A percentile compares a stretch with the other conserved stretches of the same genome.
phyloP scores from a whole-genome alignment of 768 basidiomycete species.

The Trametes coccinea region DNA sequence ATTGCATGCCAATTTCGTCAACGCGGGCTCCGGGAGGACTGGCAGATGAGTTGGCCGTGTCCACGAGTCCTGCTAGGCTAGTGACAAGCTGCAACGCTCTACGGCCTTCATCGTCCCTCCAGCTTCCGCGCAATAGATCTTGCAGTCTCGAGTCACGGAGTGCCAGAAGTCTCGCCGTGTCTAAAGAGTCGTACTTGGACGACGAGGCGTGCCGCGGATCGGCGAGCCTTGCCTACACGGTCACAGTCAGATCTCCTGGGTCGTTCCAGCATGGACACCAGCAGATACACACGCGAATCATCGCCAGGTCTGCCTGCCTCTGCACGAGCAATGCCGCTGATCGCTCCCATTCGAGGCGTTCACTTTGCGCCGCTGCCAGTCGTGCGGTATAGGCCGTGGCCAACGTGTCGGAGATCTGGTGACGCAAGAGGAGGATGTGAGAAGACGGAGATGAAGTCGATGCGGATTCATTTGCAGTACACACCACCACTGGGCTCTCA shows the following conservation, averaged over 20 bases:
- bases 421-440: neutral
- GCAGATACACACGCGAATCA: slow-evolving; percentile 25
- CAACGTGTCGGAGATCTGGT: slow-evolving; percentile 31
- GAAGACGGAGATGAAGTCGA: slow-evolving; percentile 16
- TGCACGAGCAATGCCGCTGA: slow-evolving; percentile 37
- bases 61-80: slow-evolving; percentile 22
- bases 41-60: neutral
- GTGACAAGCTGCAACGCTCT: slow-evolving; percentile 21
- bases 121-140: slow-evolving; percentile 21
- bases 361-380: slow-evolving; percentile 35
- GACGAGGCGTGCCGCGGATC: slow-evolving; percentile 13
- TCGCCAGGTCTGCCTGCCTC: slow-evolving; percentile 35
- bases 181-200: slow-evolving; percentile 20
- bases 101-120: slow-evolving; percentile 16
- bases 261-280: neutral
- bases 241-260: neutral
- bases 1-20: neutral
- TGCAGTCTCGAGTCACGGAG: slow-evolving; percentile 18
- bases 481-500: slow-evolving; percentile 4
- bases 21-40: neutral
- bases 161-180: slow-evolving; percentile 21
- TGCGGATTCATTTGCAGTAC: neutral
- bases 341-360: slow-evolving; percentile 39
- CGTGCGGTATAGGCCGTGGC: slow-evolving; percentile 38
- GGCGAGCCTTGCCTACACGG: slow-evolving; percentile 15